Conservation (phyloP, 192 early-diverging fungal genomes). For the Diversispora epigaea region DNA sequence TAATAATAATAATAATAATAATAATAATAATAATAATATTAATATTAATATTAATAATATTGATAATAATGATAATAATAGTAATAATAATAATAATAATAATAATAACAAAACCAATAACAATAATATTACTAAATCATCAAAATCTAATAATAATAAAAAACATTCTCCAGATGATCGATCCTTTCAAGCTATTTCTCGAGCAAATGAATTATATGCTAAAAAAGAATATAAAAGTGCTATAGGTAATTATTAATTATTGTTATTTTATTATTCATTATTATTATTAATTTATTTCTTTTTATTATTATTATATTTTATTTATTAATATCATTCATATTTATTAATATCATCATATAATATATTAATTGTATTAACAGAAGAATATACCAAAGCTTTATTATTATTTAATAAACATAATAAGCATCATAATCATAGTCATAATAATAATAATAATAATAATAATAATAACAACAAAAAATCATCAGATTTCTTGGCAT, state of each 20-base stretch:
- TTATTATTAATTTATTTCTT: background rate
- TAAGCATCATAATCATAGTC: too few relatives aligned
- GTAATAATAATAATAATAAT: too few relatives aligned
- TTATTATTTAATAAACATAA: background rate
- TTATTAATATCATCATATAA: background rate
- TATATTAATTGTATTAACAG: background rate
- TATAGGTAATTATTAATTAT: conserved; percentile 36
- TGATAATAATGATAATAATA: too few relatives aligned
- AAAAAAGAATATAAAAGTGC: conserved; percentile 52
- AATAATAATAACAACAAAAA: conserved; percentile 38
- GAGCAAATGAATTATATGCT: conserved; percentile 59
- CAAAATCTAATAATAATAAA: too few relatives aligned
- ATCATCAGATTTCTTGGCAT: conserved; percentile 40
- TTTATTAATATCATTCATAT: background rate
- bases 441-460: background rate
- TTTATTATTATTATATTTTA: background rate
- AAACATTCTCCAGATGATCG: conserved; percentile 32
- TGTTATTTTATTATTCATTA: background rate
- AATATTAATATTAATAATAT: too few relatives aligned
- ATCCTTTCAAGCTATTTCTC: conserved; percentile 27
- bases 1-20: too few relatives aligned
- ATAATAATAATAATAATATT: too few relatives aligned
- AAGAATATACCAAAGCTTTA: conserved; percentile 42
- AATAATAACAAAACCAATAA: too few relatives aligned
- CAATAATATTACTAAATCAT: too few relatives aligned